Evolutionary conservation across 2,329 filamentous ascomycete species (phyloP), one percentile per base, ranked within the genome.

Genomic region (Samsoniella hepiali): DNA sequence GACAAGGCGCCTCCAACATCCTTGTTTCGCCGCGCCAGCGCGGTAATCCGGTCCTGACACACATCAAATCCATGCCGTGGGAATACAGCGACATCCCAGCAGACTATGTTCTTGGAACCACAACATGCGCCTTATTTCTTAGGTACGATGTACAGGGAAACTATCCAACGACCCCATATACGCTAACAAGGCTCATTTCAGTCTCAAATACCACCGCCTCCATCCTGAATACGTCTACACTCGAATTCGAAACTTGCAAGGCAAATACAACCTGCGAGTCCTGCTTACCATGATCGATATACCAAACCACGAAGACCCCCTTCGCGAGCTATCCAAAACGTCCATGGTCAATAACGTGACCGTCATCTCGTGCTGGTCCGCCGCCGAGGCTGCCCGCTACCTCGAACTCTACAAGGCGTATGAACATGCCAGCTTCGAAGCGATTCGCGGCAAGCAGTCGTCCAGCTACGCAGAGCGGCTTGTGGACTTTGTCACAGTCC

Each of bases 221-320:
- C 95, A 99, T 73, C 95, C 95, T 1, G 95, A 99, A 77, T 99
- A 99, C 79, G 92, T 99, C 71, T 98, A 98, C 79, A 93, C 90
- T 31, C 90, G 95, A 63, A 96, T 99, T 69, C 89, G 90, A 59
- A 87, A 88, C 56, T 81, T 99, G 5, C 91, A 91, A 58, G 91
- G 91, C 58, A 91, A 91, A 77, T 98, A 96, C 78, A 89, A 88
- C 68, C 83, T 99, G 27, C 91, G 95, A 55, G 83, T 99, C 59
- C 79, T 99, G 34, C 83, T 99, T 56, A 88, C 89, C 27, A 93
- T 98, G 86, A 93, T 98, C 32, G 95, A 99, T 75, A 97, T 99
- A 59, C 87, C 89, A 31, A 97, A 96, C 72, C 95, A 98, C 71
- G 92, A 98, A 75, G 93, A 97, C 64, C 85, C 88, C 4, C 77